Percentiles rank a stretch among this genome's conserved stretches.
These are phyloP conservation scores for Eucalyptus curtisii DNA, from an alignment of 345 rosid species.

Conservation along the genomic window DNA sequence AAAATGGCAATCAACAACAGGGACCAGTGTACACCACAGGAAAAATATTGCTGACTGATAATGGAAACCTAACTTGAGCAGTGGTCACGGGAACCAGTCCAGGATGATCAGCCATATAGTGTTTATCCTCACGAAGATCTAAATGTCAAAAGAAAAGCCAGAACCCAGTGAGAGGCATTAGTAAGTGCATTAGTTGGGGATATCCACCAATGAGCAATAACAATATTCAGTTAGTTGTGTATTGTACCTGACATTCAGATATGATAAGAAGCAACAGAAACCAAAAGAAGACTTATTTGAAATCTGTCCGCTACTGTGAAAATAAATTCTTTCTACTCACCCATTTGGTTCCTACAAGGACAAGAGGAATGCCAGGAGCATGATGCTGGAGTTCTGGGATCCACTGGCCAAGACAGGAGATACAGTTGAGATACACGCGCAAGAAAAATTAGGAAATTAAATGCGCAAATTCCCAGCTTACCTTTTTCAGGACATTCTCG, in stretches of 20 bases:
- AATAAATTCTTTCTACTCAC: constrained; percentile 16
- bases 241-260: background rate
- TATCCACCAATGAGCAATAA: background rate
- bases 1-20: background rate
- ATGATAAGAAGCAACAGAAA: background rate
- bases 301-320: background rate
- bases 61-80: constrained; percentile 47
- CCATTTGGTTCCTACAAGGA: constrained; percentile 91
- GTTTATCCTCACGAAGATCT: constrained; percentile 98
- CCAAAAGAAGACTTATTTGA: background rate
- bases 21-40: background rate
- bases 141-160: background rate
- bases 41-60: background rate
- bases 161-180: background rate
- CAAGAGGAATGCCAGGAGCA: constrained; percentile 85
- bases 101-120: constrained; percentile 93
- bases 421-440: constrained; percentile 1
- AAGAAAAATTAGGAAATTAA: background rate
- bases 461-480: background rate
- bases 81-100: constrained; percentile 87
- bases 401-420: constrained; percentile 55
- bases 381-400: constrained; percentile 94
- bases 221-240: background rate
- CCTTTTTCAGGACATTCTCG: constrained; percentile 92
- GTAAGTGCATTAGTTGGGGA: background rate